A percentile compares a stretch with the other conserved stretches of the same genome.
These are phyloP conservation scores for Trichosporon ovoides DNA, from an alignment of 1,284 basidiomycete species.

Conservation along the genomic window DNA sequence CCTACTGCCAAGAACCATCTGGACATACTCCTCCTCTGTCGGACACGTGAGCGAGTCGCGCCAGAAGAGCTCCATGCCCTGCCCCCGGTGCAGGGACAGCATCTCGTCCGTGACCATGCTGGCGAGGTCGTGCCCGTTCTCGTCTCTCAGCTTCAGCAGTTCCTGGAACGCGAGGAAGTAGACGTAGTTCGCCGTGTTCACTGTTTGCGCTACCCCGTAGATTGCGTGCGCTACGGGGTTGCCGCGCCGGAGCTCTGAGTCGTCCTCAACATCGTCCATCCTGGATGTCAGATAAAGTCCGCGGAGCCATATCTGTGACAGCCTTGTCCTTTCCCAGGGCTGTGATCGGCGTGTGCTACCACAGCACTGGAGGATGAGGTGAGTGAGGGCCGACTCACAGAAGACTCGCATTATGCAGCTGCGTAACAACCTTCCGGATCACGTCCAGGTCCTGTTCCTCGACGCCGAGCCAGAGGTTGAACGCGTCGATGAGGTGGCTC, in stretches of 20 bases:
- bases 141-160: constrained; percentile 58
- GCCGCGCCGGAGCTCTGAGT: constrained; percentile 81
- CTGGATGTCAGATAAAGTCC: constrained; percentile 48
- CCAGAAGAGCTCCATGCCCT: constrained; percentile 94
- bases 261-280: constrained; percentile 97
- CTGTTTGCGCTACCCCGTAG: constrained; percentile 92
- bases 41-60: constrained; percentile 87
- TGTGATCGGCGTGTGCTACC: background rate
- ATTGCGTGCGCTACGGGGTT: constrained; percentile 88
- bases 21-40: constrained; percentile 87
- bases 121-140: constrained; percentile 28
- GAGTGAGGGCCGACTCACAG: too few relatives aligned
- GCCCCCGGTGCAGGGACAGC: constrained; percentile 85
- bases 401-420: constrained; percentile 91
- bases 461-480: constrained; percentile 88
- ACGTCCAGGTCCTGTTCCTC: constrained; percentile 63
- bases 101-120: constrained; percentile 76
- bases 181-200: constrained; percentile 96
- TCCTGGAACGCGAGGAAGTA: constrained; percentile 86
- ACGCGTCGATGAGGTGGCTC: constrained; percentile 81
- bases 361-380: too few relatives aligned
- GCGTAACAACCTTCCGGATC: constrained; percentile 76
- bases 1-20: constrained; percentile 94
- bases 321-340: too few relatives aligned
- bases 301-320: too few relatives aligned